Base-by-base conservation (phyloP, 441 rosid species). In the Arabidopsis lyrata region DNA sequence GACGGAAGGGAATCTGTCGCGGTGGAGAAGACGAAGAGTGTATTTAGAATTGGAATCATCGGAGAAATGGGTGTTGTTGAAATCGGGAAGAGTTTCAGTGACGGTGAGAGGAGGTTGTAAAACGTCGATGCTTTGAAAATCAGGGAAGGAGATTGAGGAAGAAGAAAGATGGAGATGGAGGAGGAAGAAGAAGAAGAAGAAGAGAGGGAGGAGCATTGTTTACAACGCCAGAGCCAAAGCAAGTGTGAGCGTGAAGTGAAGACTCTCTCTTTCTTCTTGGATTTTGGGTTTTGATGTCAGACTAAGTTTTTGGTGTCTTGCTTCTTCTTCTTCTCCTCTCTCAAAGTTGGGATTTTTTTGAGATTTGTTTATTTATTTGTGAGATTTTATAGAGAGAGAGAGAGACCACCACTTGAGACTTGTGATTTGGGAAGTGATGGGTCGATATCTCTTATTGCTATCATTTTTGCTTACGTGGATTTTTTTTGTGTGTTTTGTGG, bases 101-200 rank as follows among this genome's bases (percentile, higher is more conserved):
- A 76, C 5, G 78, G 77, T 34, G 68, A 68, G 75, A 68, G 73
- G 63, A 76, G 91, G 74, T 15, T 83, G 81, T 45, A 83, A 73
- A 15, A 88, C 86, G 67, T 89, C 73, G 44, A 92, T 65, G 77
- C 73, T 77, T 57, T 95, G 97, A 52, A 85, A 89, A 74, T 84
- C 77, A 14, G 96, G 88, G 82, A 80, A 82, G 5, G 81, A 78
- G 10, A 73, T 54, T 3, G 77, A 73, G 3, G 80, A 77, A 0
- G 52, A 11, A 55, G 78, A 20, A 74, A 41, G 66, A 3, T 29
- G 39, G 75, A 5, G 70, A 61, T 44, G 59, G 70, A 4, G 72
- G 47, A 52, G 39, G 49, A 29, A 9, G 13, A 48, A 31, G 77
- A 73, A 0, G 63, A 64, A n/a, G 74, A 4, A 47, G 78, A 73